Conservation (phyloP, 805 yeast genomes). For the Kodamaea kaohsiungensis region DNA sequence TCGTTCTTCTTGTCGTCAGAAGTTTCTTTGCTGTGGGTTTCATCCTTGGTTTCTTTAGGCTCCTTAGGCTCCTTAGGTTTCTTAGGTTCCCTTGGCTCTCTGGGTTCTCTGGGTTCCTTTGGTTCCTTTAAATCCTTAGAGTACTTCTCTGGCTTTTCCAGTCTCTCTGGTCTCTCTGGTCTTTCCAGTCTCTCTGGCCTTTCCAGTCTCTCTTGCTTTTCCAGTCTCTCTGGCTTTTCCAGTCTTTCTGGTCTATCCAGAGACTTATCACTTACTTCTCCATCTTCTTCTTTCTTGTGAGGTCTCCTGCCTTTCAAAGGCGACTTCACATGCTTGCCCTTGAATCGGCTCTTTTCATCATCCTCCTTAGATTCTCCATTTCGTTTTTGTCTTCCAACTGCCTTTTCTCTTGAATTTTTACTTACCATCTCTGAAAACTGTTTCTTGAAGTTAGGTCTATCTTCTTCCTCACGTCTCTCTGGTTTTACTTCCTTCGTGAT, state of each 20-base stretch:
- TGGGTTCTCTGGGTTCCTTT: background rate
- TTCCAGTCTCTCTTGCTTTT: background rate
- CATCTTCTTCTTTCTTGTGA: background rate
- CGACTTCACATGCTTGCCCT: background rate
- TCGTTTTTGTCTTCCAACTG: constrained; percentile 13
- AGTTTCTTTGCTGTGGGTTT: background rate
- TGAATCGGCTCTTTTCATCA: background rate
- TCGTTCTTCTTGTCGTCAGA: background rate
- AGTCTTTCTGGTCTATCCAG: background rate
- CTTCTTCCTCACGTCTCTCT: constrained; percentile 13
- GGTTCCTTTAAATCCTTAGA: background rate
- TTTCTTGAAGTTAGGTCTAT: constrained; percentile 35
- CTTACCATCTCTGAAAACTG: constrained; percentile 30
- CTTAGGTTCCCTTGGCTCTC: background rate
- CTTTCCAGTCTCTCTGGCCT: background rate
- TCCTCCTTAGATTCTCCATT: background rate
- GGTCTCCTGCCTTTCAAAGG: background rate
- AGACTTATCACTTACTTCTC: background rate
- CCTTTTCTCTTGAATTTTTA: constrained; percentile 12
- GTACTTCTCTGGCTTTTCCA: background rate
- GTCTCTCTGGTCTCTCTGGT: background rate
- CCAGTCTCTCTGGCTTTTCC: background rate
- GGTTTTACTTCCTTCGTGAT: background rate
- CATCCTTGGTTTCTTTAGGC: background rate
- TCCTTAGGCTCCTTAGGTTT: background rate